Percentiles rank a stretch among this genome's conserved stretches.
Conservation (phyloP, 1,139 yeast genomes). For the Torulaspora pretoriensis region DNA sequence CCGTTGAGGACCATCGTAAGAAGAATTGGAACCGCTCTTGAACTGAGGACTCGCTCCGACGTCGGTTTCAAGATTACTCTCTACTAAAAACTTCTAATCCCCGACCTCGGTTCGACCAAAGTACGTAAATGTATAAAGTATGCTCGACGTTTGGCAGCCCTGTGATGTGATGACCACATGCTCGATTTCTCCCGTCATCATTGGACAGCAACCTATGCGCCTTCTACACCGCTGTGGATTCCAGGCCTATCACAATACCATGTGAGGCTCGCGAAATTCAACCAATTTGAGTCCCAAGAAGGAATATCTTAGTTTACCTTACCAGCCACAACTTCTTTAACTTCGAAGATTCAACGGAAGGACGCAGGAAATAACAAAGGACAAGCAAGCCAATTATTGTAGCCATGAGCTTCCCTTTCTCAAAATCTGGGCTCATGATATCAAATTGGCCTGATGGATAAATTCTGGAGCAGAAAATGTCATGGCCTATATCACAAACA, state of each 20-base stretch:
- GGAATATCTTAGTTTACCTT: constrained; percentile 8
- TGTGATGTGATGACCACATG: too few relatives aligned
- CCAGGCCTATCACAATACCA: not conserved
- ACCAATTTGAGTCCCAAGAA: too few relatives aligned
- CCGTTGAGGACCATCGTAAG: too few relatives aligned
- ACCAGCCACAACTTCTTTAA: constrained; percentile 40
- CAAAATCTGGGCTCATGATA: constrained; percentile 62
- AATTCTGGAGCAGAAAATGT: constrained; percentile 69
- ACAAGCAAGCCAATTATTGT: constrained; percentile 55
- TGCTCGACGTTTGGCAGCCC: too few relatives aligned
- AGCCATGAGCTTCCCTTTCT: constrained; percentile 55
- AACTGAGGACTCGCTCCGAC: too few relatives aligned
- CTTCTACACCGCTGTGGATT: not conserved
- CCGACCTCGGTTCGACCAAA: too few relatives aligned
- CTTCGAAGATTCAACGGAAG: constrained; percentile 54
- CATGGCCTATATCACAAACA: constrained; percentile 63
- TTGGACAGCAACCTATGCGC: too few relatives aligned
- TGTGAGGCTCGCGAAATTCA: not conserved
- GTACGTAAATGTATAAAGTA: too few relatives aligned
- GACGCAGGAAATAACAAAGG: constrained; percentile 48
- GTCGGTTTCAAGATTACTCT: too few relatives aligned
- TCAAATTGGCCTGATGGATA: constrained; percentile 87
- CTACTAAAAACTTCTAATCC: too few relatives aligned
- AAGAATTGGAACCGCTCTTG: too few relatives aligned
- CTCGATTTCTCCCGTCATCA: too few relatives aligned